Evolutionary conservation across 257 asterid species (phyloP).

Genomic region (Solanum piurae): DNA sequence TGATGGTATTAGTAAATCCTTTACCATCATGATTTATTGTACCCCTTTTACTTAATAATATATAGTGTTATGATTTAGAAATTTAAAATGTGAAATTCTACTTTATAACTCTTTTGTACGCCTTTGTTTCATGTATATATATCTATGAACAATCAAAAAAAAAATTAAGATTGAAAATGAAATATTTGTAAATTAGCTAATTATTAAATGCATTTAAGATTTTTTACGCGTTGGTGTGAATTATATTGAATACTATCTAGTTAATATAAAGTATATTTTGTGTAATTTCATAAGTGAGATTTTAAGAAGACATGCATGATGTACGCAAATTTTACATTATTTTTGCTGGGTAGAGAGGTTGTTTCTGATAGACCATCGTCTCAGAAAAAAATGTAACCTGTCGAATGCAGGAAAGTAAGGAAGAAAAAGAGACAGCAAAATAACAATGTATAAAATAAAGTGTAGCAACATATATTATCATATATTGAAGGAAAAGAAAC

Average conservation of each 20-base stretch:
- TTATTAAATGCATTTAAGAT: not conserved
- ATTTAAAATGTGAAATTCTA: not conserved
- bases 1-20: not conserved
- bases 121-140: not conserved
- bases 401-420: not conserved
- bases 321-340: rapidly evolving
- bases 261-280: no score
- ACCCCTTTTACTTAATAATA: not conserved
- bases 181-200: not conserved
- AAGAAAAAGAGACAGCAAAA: not conserved
- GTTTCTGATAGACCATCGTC: not conserved
- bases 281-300: not conserved
- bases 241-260: not conserved
- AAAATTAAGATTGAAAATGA: not conserved
- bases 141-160: not conserved
- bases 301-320: not conserved
- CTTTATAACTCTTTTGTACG: not conserved
- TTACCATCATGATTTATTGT: not conserved
- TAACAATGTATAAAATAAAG: not conserved
- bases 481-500: not conserved
- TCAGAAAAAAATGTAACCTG: not conserved
- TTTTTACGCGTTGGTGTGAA: not conserved
- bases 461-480: not conserved
- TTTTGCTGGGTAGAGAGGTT: not conserved
- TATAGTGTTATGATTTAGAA: no score